phyloP scores from a whole-genome alignment of 352 stramenopile genomes.

The Phytopythium boreale region DNA sequence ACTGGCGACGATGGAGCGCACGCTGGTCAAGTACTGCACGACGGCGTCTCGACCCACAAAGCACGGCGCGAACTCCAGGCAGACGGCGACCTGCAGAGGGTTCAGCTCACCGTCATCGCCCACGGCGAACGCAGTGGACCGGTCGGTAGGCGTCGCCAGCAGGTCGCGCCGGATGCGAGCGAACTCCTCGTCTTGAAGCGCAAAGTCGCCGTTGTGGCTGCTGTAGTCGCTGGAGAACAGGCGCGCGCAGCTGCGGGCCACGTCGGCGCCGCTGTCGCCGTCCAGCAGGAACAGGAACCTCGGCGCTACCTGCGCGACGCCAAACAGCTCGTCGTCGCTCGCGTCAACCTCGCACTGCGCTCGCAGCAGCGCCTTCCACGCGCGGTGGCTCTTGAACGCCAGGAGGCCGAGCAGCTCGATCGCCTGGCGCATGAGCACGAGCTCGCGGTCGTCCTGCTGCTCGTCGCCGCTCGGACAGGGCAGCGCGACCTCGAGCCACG shows the following conservation, averaged over 20 bases:
- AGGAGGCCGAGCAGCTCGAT: slow-evolving; percentile 3
- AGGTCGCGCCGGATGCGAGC: not conserved
- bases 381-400: not conserved
- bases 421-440: not conserved
- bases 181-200: not conserved
- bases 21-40: not conserved
- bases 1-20: not conserved
- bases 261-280: not conserved
- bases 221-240: not conserved
- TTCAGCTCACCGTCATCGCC: not conserved
- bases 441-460: not conserved
- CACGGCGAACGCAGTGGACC: slow-evolving; percentile 1
- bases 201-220: not conserved
- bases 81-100: not conserved
- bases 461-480: not conserved
- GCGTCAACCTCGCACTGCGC: not conserved
- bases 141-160: not conserved
- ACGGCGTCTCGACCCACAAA: not conserved
- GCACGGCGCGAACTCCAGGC: slow-evolving; percentile 4
- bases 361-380: slow-evolving; percentile 2
- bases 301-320: not conserved
- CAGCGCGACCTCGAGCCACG: slow-evolving; percentile 3
- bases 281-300: slow-evolving; percentile 4
- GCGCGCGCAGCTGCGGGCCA: not conserved
- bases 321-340: slow-evolving; percentile 1